Evolutionary conservation across 208 protist genomes (phyloP).

Genomic region (Wallacemonas sp.): DNA sequence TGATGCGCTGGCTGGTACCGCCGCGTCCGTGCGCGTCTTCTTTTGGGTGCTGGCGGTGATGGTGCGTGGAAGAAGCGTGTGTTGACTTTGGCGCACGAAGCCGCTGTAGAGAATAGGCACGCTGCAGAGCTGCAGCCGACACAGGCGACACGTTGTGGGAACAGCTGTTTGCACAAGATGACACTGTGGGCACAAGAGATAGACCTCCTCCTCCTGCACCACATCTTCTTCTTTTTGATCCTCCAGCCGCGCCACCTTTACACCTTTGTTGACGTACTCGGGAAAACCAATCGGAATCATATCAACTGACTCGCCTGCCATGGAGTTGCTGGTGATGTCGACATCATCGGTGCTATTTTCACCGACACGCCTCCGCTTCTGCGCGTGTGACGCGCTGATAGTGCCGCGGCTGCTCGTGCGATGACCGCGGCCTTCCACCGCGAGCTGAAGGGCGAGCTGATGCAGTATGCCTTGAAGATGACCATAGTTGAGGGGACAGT

Average conservation of each 20-base stretch:
- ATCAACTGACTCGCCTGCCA: constrained; percentile 5
- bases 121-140: constrained; percentile 72
- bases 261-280: constrained; percentile 21
- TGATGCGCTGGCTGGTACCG: no score
- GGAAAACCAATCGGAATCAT: constrained; percentile 78
- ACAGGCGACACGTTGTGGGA: constrained; percentile 77
- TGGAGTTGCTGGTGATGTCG: constrained; percentile 2
- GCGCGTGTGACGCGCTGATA: no score
- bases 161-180: constrained; percentile 65
- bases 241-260: no score
- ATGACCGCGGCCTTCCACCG: constrained; percentile 1
- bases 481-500: constrained; percentile 81
- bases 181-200: constrained; percentile 79
- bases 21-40: not conserved
- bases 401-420: no score
- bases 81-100: constrained; percentile 63
- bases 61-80: constrained; percentile 38
- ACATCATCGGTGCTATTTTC: no score
- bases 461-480: constrained; percentile 63
- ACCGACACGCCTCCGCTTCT: no score
- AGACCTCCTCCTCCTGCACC: constrained; percentile 19
- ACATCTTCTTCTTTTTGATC: no score
- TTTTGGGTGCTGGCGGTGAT: not conserved
- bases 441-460: constrained; percentile 34
- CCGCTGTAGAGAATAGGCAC: constrained; percentile 60